Evolutionary conservation across 345 rosid species (phyloP).

Genomic region (Dipteronia sinensis): DNA sequence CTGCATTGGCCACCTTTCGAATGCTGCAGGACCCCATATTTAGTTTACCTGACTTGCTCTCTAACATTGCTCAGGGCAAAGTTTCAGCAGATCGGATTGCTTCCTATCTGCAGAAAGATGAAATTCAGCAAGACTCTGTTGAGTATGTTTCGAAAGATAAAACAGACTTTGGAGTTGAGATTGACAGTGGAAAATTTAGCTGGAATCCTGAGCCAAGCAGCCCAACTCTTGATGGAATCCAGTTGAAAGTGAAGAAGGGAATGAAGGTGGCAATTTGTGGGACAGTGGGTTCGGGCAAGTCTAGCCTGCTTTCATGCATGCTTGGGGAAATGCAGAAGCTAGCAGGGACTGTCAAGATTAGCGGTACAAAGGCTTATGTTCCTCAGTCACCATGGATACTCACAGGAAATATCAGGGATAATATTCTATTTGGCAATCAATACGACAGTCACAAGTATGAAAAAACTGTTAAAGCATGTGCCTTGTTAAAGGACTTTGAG

Average conservation of each 20-base stretch:
- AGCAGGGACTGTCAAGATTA: conserved; percentile 63
- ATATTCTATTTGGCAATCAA: conserved; percentile 77
- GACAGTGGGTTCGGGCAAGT: conserved; percentile 86
- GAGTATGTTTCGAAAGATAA: conserved; percentile 44
- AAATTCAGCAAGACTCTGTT: conserved; percentile 66
- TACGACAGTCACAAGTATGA: conserved; percentile 57
- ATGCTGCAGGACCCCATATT: conserved; percentile 92
- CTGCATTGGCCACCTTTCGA: conserved; percentile 88
- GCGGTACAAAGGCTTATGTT: conserved; percentile 86
- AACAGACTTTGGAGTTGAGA: conserved; percentile 55
- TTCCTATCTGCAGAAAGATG: conserved; percentile 70
- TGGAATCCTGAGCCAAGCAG: conserved; percentile 59
- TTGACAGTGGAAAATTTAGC: conserved; percentile 63
- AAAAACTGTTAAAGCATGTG: conserved; percentile 74
- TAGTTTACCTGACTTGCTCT: conserved; percentile 79
- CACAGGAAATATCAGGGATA: conserved; percentile 78
- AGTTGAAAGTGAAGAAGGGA: conserved; percentile 66
- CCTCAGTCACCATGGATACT: conserved; percentile 93
- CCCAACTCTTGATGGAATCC: conserved; percentile 62
- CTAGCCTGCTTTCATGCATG: conserved; percentile 78
- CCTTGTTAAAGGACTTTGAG: conserved; percentile 77
- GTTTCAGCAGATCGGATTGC: conserved; percentile 86
- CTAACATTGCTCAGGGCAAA: conserved; percentile 71
- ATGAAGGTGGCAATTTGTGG: conserved; percentile 94
- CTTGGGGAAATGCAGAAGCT: conserved; percentile 82